These are phyloP conservation scores for Gryganskiella cystojenkinii DNA, from an alignment of 192 early-diverging fungal genomes.

Conservation along the genomic window DNA sequence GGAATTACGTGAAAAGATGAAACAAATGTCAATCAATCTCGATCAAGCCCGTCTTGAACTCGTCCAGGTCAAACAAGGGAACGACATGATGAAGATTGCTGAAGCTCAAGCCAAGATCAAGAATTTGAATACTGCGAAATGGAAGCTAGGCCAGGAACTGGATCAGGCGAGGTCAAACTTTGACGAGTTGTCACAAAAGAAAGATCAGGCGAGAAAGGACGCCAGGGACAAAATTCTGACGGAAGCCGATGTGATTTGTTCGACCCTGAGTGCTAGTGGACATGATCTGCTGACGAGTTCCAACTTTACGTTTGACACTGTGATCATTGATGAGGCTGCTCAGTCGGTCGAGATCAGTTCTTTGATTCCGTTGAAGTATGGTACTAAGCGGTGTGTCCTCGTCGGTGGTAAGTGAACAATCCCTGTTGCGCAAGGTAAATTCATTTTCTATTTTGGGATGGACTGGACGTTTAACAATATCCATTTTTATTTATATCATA, in stretches of 20 bases:
- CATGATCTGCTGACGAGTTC: conserved; percentile 81
- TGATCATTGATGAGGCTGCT: conserved; percentile 97
- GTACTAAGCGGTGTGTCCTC: conserved; percentile 82
- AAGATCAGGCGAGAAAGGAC: conserved; percentile 57
- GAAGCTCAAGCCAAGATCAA: conserved; percentile 57
- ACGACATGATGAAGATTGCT: conserved; percentile 49
- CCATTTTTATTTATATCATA: no score
- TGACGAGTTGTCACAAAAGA: conserved; percentile 51
- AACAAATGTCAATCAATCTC: conserved; percentile 53
- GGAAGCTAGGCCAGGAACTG: conserved; percentile 35
- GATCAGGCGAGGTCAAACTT: conserved; percentile 48
- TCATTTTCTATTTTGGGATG: no score
- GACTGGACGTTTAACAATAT: no score
- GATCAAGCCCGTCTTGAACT: conserved; percentile 44
- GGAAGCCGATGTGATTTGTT: conserved; percentile 85
- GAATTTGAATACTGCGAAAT: conserved; percentile 47
- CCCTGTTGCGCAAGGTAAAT: not conserved
- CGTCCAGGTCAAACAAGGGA: conserved; percentile 28
- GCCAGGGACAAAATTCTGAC: conserved; percentile 74
- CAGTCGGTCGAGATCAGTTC: conserved; percentile 90
- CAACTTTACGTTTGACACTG: conserved; percentile 76
- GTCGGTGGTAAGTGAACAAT: conserved; percentile 76
- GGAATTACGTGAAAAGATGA: conserved; percentile 45
- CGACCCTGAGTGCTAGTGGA: conserved; percentile 88
- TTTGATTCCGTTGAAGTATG: conserved; percentile 90